Evolutionary conservation across 1,284 basidiomycete genomes (phyloP), one percentile per base, ranked within the genome.

Genomic region (Irpex rosettiformis): DNA sequence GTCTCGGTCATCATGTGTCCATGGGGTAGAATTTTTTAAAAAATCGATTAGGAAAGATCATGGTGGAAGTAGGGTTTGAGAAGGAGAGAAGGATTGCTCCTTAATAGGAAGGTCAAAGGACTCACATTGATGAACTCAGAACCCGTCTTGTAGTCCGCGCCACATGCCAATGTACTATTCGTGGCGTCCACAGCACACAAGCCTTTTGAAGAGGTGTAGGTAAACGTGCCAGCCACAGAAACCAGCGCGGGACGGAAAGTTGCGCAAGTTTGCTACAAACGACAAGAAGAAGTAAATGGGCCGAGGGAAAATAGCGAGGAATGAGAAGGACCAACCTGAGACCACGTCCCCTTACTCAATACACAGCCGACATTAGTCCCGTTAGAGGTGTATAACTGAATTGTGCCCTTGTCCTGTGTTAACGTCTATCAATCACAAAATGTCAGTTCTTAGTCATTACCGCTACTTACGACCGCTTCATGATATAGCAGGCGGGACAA

Each of bases 331-430:
- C 13, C 11, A 40, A 47, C 45, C 45, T 47, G 45, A 25, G 58
- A 57, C 58, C 58, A 60, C 24, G 58, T 60, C 11, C 58, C 58
- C 30, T 60, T 60, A 13, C 55, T 57, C 7, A 60, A 49, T 16
- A 60, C 52, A 33, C 58, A 60, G 33, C 58, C 58, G 25, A 60
- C 58, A 40, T 60, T 60, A n/a, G 45, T 24, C 1, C 58, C 58
- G 13, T 43, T 22, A n/a, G 58, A 28, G 28, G 58, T 60, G 56
- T 49, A 60, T 6, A 60, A 55, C 30, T 60, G 58, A 24, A 60
- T 56, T 11, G 49, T 60, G 30, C 58, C 58, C 49, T 57, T 60
- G 51, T 60, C 58, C 53, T 52, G 49, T 11, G 58, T 60, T 4
- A 48, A 57, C 16, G 58, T 60, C 29, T 49, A 49, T 29, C 33